Conservation (phyloP, 164 flowering plant genomes). For the Tinospora cordifolia region DNA sequence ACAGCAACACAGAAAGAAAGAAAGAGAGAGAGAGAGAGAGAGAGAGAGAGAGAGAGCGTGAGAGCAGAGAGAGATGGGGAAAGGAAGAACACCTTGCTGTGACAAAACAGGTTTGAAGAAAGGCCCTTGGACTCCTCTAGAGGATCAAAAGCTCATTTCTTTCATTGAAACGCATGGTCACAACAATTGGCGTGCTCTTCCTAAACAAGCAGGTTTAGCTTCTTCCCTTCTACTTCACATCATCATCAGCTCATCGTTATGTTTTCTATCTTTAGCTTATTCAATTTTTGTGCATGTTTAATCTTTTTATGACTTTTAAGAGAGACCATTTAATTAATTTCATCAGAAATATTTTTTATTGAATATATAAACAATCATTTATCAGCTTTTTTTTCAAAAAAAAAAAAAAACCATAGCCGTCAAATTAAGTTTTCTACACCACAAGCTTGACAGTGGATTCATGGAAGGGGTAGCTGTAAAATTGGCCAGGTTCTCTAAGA, state of each 20-base stretch:
- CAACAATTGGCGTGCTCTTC: constrained; percentile 73
- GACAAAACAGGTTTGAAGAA: constrained; percentile 59
- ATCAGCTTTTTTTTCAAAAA: too few relatives aligned
- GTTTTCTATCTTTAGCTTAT: too few relatives aligned
- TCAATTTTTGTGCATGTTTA: too few relatives aligned
- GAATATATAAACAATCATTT: too few relatives aligned
- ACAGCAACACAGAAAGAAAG: not conserved
- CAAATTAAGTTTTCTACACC: too few relatives aligned
- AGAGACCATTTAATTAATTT: not conserved
- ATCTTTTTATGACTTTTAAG: not conserved
- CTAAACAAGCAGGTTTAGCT: constrained; percentile 53
- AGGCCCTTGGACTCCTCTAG: constrained; percentile 76
- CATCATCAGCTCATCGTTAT: too few relatives aligned
- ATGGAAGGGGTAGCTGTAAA: not conserved
- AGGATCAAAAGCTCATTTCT: constrained; percentile 52
- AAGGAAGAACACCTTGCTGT: constrained; percentile 65
- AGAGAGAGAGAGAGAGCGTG: not conserved
- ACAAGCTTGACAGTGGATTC: too few relatives aligned
- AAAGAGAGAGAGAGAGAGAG: not conserved
- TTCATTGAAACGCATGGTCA: constrained; percentile 67
- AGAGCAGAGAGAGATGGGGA: constrained; percentile 18
- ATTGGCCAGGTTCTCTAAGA: not conserved
- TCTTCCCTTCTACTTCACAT: constrained; percentile 9
- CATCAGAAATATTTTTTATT: not conserved
- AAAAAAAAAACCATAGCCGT: too few relatives aligned